Evolutionary conservation across 176 grass and related monocot genomes (phyloP).

Genomic region (Carex littledalei): DNA sequence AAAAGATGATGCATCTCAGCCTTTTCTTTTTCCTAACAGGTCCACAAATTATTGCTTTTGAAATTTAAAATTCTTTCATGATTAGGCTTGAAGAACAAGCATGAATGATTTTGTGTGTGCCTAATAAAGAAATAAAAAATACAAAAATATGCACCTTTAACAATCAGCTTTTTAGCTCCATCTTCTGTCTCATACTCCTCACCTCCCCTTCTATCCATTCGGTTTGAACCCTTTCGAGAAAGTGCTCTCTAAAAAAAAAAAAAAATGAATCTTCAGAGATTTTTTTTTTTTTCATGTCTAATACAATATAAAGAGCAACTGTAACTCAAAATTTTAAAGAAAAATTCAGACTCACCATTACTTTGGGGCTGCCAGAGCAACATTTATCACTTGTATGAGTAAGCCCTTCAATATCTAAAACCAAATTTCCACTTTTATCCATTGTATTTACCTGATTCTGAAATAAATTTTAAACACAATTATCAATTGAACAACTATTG

Average conservation of each 20-base stretch:
- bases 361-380: constrained; percentile 88
- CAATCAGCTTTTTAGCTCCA: constrained; percentile 49
- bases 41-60: constrained; percentile 6
- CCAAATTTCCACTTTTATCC: constrained; percentile 62
- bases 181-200: constrained; percentile 76
- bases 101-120: neutral
- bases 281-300: neutral
- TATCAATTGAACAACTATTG: neutral
- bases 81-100: constrained; percentile 15
- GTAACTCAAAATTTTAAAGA: neutral
- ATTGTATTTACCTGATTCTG: constrained; percentile 47
- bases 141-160: constrained; percentile 53
- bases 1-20: neutral
- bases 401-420: constrained; percentile 79
- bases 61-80: neutral
- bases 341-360: constrained; percentile 42
- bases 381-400: constrained; percentile 60
- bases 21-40: neutral
- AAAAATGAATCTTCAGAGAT: neutral
- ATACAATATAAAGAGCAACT: neutral
- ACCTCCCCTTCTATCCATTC: constrained; percentile 49
- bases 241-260: constrained; percentile 55
- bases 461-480: constrained; percentile 11
- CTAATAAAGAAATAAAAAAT: neutral
- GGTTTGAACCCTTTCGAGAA: constrained; percentile 78